phyloP scores from a whole-genome alignment of 1,284 basidiomycete genomes.

The Apiotrichum sp. region DNA sequence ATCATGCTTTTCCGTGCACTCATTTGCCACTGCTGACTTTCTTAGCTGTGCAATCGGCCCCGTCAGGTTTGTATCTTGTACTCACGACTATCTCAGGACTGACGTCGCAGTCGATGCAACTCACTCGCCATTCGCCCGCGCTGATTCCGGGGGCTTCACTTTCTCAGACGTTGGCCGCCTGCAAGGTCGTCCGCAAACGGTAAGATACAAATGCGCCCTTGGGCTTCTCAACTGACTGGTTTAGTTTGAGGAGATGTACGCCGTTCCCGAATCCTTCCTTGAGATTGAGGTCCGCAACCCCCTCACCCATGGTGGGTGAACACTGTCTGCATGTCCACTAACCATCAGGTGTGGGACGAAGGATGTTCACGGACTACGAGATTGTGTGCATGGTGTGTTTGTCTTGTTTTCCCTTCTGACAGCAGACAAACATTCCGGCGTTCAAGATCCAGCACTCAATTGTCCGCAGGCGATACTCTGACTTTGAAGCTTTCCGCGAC shows the following conservation, averaged over 20 bases:
- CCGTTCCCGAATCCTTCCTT: slow-evolving; percentile 90
- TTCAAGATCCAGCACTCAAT: slow-evolving; percentile 94
- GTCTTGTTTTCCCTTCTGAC: not conserved
- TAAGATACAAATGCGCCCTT: too few relatives aligned
- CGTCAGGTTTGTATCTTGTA: not conserved
- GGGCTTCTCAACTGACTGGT: too few relatives aligned
- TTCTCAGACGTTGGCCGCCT: slow-evolving; percentile 64
- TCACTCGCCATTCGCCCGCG: slow-evolving; percentile 66
- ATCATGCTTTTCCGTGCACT: not conserved
- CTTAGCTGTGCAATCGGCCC: slow-evolving; percentile 6
- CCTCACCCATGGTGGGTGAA: slow-evolving; percentile 78
- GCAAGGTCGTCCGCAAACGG: slow-evolving; percentile 70
- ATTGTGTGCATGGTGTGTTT: slow-evolving; percentile 83
- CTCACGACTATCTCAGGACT: too few relatives aligned
- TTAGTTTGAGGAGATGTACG: slow-evolving; percentile 97
- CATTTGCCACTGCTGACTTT: not conserved
- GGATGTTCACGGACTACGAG: slow-evolving; percentile 99
- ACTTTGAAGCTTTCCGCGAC: slow-evolving; percentile 98
- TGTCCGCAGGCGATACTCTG: slow-evolving; percentile 91
- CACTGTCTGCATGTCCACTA: too few relatives aligned
- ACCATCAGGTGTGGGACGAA: slow-evolving; percentile 75
- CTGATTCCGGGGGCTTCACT: slow-evolving; percentile 46
- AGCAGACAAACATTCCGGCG: slow-evolving; percentile 94
- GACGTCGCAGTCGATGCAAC: slow-evolving; percentile 37
- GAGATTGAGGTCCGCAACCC: slow-evolving; percentile 98